A percentile compares a stretch with the other conserved stretches of the same genome.
Evolutionary conservation across 768 basidiomycete genomes (phyloP).

Genomic region (Mycena vitilis): DNA sequence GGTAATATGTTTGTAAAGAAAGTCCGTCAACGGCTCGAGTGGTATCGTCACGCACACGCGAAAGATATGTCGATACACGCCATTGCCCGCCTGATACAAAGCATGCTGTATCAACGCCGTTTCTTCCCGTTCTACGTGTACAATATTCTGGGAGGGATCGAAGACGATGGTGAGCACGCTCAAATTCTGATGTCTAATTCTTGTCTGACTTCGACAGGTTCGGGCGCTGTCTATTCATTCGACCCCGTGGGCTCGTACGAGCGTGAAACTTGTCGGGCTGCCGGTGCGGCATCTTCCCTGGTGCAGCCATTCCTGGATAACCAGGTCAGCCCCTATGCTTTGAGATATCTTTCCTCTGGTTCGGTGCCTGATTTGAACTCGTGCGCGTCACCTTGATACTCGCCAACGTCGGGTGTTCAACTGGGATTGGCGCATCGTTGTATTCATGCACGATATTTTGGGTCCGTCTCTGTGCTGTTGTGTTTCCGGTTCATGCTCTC

Average conservation of each 20-base stretch:
- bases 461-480: not conserved
- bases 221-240: conserved; percentile 98
- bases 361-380: not conserved
- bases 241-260: conserved; percentile 99
- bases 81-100: conserved; percentile 96
- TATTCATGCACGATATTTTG: too few relatives aligned
- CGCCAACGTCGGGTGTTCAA: not conserved
- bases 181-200: not conserved
- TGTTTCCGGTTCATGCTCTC: not conserved
- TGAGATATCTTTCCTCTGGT: conserved; percentile 12
- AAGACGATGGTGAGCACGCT: conserved; percentile 86
- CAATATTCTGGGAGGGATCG: conserved; percentile 95
- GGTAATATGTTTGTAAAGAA: conserved; percentile 98
- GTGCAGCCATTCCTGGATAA: conserved; percentile 99
- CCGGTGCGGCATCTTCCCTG: conserved; percentile 91
- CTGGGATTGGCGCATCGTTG: not conserved
- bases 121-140: conserved; percentile 99
- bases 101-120: conserved; percentile 94
- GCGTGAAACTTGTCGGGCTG: conserved; percentile 95
- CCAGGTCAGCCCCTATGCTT: conserved; percentile 65
- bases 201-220: conserved; percentile 61
- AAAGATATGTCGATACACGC: conserved; percentile 96
- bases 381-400: conserved; percentile 1
- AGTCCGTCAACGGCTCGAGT: conserved; percentile 94
- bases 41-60: conserved; percentile 97